These are phyloP conservation scores for Pichia eremophila DNA, from an alignment of 805 yeast genomes.

Conservation along the genomic window DNA sequence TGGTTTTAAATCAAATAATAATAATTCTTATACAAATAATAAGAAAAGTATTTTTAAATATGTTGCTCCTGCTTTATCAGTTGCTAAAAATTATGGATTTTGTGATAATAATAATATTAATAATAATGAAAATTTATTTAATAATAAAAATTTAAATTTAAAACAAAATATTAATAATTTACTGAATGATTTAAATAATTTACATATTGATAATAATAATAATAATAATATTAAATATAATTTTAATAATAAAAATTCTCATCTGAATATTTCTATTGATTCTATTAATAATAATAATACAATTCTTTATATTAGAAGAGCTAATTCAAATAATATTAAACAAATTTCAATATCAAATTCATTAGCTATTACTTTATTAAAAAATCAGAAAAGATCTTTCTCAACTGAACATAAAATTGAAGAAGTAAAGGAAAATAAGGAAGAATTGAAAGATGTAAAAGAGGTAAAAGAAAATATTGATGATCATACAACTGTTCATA, in stretches of 20 bases:
- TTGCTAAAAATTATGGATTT: slow-evolving; percentile 21
- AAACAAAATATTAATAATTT: not conserved
- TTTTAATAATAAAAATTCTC: slow-evolving; percentile 20
- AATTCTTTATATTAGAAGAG: slow-evolving; percentile 21
- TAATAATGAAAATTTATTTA: slow-evolving; percentile 3
- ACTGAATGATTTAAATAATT: not conserved
- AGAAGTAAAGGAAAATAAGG: not conserved
- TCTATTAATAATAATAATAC: slow-evolving; percentile 14
- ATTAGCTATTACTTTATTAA: not conserved
- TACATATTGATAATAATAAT: not conserved
- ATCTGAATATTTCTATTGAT: slow-evolving; percentile 20
- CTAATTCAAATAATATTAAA: slow-evolving; percentile 21
- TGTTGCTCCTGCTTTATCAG: slow-evolving; percentile 19
- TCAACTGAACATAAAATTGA: slow-evolving; percentile 12
- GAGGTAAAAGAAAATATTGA: too few relatives aligned
- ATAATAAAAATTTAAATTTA: too few relatives aligned
- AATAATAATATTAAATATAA: not conserved
- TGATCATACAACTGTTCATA: too few relatives aligned
- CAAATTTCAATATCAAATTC: slow-evolving; percentile 14
- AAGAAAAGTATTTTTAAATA: slow-evolving; percentile 14
- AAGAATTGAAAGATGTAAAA: too few relatives aligned
- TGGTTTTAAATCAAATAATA: slow-evolving; percentile 12
- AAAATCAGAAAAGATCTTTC: not conserved
- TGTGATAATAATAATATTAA: slow-evolving; percentile 9
- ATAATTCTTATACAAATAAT: slow-evolving; percentile 10